Evolutionary conservation across 345 rosid species (phyloP), one percentile per base, ranked within the genome.

Genomic region (Xanthoceras sorbifolium): DNA sequence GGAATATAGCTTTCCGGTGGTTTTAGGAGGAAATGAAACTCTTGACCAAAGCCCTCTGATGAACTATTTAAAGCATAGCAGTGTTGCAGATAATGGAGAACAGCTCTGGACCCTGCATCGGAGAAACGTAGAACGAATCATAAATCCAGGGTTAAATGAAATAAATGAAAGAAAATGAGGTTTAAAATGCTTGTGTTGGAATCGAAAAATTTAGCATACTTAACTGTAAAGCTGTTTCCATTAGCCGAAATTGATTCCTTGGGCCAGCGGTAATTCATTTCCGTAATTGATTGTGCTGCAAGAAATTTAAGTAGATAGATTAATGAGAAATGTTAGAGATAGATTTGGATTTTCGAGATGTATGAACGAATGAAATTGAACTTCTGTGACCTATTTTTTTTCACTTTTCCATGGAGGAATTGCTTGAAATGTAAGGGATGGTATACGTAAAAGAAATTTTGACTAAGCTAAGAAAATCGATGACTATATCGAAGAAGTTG

Each of bases 201-300:
- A 44, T 6, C 17, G 10, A 61, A 9, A 52, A 22, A 36, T 73
- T n/a, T 15, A n/a, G 48, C 52, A 23, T 71, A 63, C 76, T 71
- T 67, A 14, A 78, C 36, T 54, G 62, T 64, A 9, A 26, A 3
- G 42, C 23, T 1, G 42, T 20, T 42, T 74, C 36, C 9, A 36
- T 74, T 88, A 95, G 78, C 99, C 92, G 71, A 95, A 95, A 83
- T 95, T 95, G 76, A 95, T 90, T 82, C 99, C 99, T 86, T 95
- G 99, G 22, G 99, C 99, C 72, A 95, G 85, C 4, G 99, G 99
- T 77, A 95, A 89, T 82, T 95, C 98, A 66, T 68, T 92, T 72
- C 99, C 97, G 28, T 95, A 93, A 81, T 95, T 95, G 89, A 95
- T 85, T 20, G 99, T 95, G 67, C 99, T 95, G 93, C 71, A 63